phyloP scores from a whole-genome alignment of 495 filamentous ascomycete genomes.

The Talaromyces adpressus region DNA sequence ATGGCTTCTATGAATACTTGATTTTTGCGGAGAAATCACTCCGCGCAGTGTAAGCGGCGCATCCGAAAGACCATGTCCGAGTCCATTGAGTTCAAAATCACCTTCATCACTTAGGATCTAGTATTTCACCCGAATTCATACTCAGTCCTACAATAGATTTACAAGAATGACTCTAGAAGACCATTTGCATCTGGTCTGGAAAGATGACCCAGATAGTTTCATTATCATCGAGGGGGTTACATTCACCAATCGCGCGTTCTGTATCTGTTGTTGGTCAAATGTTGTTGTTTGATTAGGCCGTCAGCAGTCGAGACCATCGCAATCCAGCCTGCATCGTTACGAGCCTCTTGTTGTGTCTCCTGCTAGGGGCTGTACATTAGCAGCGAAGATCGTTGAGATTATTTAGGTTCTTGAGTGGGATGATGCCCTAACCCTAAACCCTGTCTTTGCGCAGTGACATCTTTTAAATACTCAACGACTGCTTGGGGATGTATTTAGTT shows the following conservation, averaged over 20 bases:
- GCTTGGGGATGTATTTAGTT: background rate
- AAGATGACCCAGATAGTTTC: background rate
- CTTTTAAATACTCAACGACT: too few species aligned
- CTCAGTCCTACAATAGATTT: background rate
- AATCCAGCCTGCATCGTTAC: background rate
- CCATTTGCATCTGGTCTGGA: background rate
- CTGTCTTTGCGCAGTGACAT: background rate
- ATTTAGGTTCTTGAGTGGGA: background rate
- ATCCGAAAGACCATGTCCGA: background rate
- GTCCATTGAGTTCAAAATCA: background rate
- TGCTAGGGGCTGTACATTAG: background rate
- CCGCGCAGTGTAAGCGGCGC: background rate
- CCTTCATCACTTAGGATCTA: background rate
- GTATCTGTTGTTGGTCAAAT: background rate
- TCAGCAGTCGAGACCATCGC: background rate
- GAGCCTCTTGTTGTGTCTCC: background rate
- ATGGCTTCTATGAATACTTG: background rate
- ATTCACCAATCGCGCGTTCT: background rate
- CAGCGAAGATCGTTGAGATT: background rate
- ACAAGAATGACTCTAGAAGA: background rate
- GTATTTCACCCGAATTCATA: background rate
- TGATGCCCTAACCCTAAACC: background rate
- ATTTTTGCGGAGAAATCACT: background rate
- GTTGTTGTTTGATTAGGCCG: background rate
- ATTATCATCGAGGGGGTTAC: background rate